Evolutionary conservation across 2,329 filamentous ascomycete species (phyloP), one percentile per base, ranked within the genome.

Genomic region (Ceratocystis harringtonii): DNA sequence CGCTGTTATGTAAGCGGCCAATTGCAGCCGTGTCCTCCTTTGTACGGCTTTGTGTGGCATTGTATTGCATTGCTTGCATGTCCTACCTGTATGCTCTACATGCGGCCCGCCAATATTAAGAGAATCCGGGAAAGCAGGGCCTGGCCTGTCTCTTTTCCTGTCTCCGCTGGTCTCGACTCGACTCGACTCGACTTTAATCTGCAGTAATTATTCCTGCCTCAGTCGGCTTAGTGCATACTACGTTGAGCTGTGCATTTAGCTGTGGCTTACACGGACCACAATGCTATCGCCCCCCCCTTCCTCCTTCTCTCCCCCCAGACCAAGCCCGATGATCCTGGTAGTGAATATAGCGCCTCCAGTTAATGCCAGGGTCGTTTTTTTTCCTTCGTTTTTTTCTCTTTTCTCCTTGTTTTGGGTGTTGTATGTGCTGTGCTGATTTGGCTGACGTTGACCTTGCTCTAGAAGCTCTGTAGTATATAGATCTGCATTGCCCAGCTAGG

Each of bases 291-390:
- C 36, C 36, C 10, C 32, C 32, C 8, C 36, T 5, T 50, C 10
- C 32, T 10, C 8, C 36, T 6, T 43, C n/a, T 19, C 48, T 7
- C n/a, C 58, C 41, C 61, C 50, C 36, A 63, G 65, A 61, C 65
- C 65, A 66, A n/a, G 65, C 61, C 36, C 57, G 60, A 66, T 58
- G 41, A 63, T 61, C 65, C 65, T 63, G 61, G 65, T 10, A 25
- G 28, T 41, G 36, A 66, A 66, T 66, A 66, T 66, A 63, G 65
- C 61, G 65, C 61, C 52, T 58, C 61, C 61, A 63, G 65, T 58
- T 58, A 61, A 43, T 32, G 43, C 36, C 61, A 55, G 48, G 48
- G 45, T 48, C 50, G 55, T 52, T 63, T 60, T 48, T 66, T 60
- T 63, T 66, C 32, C 60, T 52, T 22, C 36, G 28, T 41, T 50